Percentiles rank a stretch among this genome's conserved stretches.
phyloP scores from a whole-genome alignment of 306 rosid species.

The Albizia julibrissin region DNA sequence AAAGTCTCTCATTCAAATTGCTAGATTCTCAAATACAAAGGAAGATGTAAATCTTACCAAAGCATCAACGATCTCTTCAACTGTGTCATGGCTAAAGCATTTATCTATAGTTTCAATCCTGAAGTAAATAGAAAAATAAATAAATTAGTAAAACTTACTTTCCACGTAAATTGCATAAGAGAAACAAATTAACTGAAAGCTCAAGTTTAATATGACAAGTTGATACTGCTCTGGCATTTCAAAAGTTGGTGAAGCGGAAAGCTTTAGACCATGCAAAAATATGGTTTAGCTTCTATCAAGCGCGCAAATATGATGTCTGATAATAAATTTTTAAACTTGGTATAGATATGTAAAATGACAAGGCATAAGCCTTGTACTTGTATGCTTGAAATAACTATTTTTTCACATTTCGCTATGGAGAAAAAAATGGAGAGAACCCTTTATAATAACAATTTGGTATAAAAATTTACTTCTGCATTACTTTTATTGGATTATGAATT shows the following conservation, averaged over 20 bases:
- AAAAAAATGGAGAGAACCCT: not conserved
- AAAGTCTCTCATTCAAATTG: not conserved
- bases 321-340: not conserved
- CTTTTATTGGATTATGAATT: not conserved
- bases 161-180: constrained; percentile 6
- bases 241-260: not conserved
- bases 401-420: not conserved
- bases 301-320: not conserved
- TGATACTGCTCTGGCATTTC: not conserved
- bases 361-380: not conserved
- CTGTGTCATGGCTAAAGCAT: constrained; percentile 79
- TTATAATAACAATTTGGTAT: not conserved
- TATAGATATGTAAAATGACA: not conserved
- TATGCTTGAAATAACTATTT: not conserved
- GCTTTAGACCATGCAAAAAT: not conserved
- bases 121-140: constrained; percentile 28
- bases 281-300: not conserved
- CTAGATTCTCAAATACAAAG: constrained; percentile 18
- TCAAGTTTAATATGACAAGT: not conserved
- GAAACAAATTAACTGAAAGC: constrained; percentile 19
- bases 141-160: constrained; percentile 12
- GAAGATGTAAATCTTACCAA: constrained; percentile 54
- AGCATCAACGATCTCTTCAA: constrained; percentile 86
- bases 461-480: not conserved
- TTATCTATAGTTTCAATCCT: constrained; percentile 77